Conservation (phyloP, 2,329 filamentous ascomycete species). For the Stagonosporopsis chrysanthemi region DNA sequence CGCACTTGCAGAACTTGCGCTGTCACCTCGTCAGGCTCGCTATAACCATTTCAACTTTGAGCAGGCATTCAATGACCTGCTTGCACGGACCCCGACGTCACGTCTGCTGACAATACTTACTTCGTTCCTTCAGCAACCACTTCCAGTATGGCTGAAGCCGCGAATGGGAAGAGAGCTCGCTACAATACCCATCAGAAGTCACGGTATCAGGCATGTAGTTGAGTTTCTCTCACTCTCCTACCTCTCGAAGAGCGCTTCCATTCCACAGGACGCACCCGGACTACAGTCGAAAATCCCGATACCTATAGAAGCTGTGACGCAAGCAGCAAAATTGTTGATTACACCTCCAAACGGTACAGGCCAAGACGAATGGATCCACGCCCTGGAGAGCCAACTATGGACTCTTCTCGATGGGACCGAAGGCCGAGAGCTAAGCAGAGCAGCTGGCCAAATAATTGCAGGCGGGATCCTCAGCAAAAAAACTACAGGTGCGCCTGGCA, state of each 20-base stretch:
- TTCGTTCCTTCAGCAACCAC: constrained; percentile 67
- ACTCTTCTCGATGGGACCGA: constrained; percentile 67
- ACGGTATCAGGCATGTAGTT: constrained; percentile 71
- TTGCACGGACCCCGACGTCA: constrained; percentile 56
- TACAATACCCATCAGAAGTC: constrained; percentile 65
- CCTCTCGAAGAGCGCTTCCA: constrained; percentile 58
- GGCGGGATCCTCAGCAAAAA: constrained; percentile 72
- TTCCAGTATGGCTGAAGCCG: constrained; percentile 67
- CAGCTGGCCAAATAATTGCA: constrained; percentile 68
- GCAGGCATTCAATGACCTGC: constrained; percentile 26
- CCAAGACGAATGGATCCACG: constrained; percentile 66
- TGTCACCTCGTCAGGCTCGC: constrained; percentile 33
- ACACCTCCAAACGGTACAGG: constrained; percentile 64
- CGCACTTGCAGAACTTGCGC: constrained; percentile 45
- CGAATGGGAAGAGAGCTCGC: constrained; percentile 66
- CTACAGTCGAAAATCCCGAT: constrained; percentile 62
- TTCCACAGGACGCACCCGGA: constrained; percentile 36
- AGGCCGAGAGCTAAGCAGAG: constrained; percentile 65
- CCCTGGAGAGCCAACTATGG: constrained; percentile 68
- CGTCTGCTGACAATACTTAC: constrained; percentile 69
- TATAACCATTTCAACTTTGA: constrained; percentile 22
- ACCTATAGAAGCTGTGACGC: constrained; percentile 71
- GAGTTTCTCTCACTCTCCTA: constrained; percentile 77
- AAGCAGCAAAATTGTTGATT: constrained; percentile 68
- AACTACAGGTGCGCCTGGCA: constrained; percentile 69